Evolutionary conservation across 805 yeast species (phyloP).

Genomic region (Debaryomyces tyrocola): DNA sequence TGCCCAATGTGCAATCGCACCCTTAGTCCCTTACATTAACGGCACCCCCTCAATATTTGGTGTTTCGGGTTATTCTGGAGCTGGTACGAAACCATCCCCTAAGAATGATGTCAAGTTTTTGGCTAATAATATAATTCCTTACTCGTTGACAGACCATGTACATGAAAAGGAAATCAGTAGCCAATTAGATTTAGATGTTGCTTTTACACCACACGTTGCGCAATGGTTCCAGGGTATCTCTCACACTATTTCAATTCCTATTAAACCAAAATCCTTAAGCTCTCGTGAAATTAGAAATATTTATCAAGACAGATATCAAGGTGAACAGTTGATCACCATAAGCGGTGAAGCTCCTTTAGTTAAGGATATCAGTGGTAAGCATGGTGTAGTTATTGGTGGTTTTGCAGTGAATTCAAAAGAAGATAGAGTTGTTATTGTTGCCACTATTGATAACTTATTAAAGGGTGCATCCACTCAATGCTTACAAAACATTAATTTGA

Average conservation of each 20-base stretch:
- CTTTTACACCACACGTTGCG: conserved; percentile 96
- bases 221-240: conserved; percentile 99
- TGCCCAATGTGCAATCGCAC: conserved; percentile 86
- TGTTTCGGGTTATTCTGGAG: conserved; percentile 98
- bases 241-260: conserved; percentile 87
- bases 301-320: conserved; percentile 84
- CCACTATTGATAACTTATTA: conserved; percentile 91
- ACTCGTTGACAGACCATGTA: conserved; percentile 92
- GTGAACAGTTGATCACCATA: conserved; percentile 80
- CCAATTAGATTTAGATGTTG: conserved; percentile 75
- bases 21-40: conserved; percentile 63
- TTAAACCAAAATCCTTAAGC: conserved; percentile 62
- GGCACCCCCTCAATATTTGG: conserved; percentile 90
- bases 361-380: conserved; percentile 87
- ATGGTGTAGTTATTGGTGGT: conserved; percentile 93
- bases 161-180: conserved; percentile 92
- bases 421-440: conserved; percentile 90
- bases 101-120: conserved; percentile 82
- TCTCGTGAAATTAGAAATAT: conserved; percentile 81
- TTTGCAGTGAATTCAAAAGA: conserved; percentile 88
- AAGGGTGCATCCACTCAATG: conserved; percentile 99
- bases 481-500: conserved; percentile 90
- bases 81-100: conserved; percentile 98
- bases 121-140: conserved; percentile 85
- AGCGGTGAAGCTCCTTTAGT: conserved; percentile 94